Conservation (phyloP, 2,329 filamentous ascomycete species). For the Whalleya microplaca region DNA sequence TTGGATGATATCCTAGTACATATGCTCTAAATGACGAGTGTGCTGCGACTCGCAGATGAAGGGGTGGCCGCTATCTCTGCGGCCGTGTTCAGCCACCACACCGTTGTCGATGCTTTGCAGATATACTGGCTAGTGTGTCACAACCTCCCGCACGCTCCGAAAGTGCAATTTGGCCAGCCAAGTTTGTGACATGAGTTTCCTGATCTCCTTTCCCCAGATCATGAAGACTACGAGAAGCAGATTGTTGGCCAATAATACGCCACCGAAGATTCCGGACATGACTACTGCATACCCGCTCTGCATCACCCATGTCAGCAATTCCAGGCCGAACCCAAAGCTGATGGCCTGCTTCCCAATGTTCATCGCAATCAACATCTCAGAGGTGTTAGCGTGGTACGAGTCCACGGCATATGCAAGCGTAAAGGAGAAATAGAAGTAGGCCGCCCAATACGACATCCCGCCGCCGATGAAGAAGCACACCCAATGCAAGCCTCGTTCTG, state of each 20-base stretch:
- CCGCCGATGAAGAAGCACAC: constrained; percentile 53
- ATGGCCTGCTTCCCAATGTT: constrained; percentile 60
- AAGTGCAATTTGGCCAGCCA: constrained; percentile 54
- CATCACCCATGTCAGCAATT: constrained; percentile 55
- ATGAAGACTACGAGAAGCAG: constrained; percentile 52
- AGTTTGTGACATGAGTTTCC: constrained; percentile 47
- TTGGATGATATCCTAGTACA: background rate
- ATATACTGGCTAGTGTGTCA: constrained; percentile 24
- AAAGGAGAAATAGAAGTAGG: constrained; percentile 61
- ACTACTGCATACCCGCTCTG: constrained; percentile 53
- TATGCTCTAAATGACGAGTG: too few relatives aligned
- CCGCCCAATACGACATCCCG: constrained; percentile 52
- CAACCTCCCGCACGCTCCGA: constrained; percentile 31
- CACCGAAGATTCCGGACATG: constrained; percentile 54
- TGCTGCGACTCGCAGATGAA: background rate
- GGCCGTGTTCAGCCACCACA: background rate
- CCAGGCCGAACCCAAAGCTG: constrained; percentile 55
- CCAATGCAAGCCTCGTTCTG: constrained; percentile 46
- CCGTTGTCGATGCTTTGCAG: constrained; percentile 5
- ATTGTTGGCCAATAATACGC: constrained; percentile 54
- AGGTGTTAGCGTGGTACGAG: constrained; percentile 60
- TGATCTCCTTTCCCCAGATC: constrained; percentile 55
- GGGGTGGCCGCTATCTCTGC: background rate
- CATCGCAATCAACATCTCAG: constrained; percentile 68
- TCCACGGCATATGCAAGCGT: constrained; percentile 65